These are phyloP conservation scores for Termitomyces sp. DNA, from an alignment of 768 basidiomycete genomes.

Conservation along the genomic window DNA sequence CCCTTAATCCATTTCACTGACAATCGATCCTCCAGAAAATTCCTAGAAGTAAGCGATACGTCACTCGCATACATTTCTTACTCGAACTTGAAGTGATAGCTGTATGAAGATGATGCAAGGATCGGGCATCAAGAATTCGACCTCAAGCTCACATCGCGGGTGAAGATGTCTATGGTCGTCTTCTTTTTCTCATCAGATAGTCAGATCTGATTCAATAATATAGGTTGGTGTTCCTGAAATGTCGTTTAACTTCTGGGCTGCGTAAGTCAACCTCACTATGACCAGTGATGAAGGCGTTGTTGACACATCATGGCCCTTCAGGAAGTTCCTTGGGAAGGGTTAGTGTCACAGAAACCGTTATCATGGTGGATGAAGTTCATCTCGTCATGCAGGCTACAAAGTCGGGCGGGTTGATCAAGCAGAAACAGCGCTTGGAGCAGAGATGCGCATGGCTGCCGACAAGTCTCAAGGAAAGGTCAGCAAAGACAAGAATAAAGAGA, in stretches of 20 bases:
- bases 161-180: slow-evolving; percentile 98
- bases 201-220: neutral
- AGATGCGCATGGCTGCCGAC: slow-evolving; percentile 85
- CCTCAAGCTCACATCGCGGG: slow-evolving; percentile 84
- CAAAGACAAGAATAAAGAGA: slow-evolving; percentile 66
- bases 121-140: slow-evolving; percentile 95
- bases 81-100: slow-evolving; percentile 28
- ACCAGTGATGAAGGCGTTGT: neutral
- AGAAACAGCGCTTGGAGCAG: slow-evolving; percentile 95
- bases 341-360: neutral
- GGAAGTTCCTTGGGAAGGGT: slow-evolving; percentile 85
- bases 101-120: slow-evolving; percentile 96
- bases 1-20: neutral
- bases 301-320: slow-evolving; percentile 21
- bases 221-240: slow-evolving; percentile 95
- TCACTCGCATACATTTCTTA: neutral
- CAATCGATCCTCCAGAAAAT: slow-evolving; percentile 49
- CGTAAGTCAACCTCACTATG: slow-evolving; percentile 43
- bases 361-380: neutral
- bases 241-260: slow-evolving; percentile 91
- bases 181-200: neutral
- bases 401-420: slow-evolving; percentile 96
- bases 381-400: slow-evolving; percentile 63
- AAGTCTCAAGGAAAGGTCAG: slow-evolving; percentile 55
- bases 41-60: slow-evolving; percentile 56